Base-by-base conservation (phyloP, 805 yeast genomes). In the Alloascoidea africana region DNA sequence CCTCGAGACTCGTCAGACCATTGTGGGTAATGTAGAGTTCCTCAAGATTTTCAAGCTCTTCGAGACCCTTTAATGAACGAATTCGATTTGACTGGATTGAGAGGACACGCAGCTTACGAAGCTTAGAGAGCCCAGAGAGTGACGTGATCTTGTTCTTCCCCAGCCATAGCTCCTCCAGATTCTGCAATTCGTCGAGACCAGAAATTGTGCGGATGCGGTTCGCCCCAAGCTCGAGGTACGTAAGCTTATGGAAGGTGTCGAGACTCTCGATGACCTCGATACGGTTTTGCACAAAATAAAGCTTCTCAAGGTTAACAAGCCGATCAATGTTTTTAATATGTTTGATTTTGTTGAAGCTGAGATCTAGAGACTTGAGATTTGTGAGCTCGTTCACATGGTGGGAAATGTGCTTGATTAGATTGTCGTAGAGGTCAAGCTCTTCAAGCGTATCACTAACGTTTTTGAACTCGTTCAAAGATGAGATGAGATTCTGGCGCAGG, bases 11-110 rank as follows among this genome's bases (percentile, higher is more conserved):
- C 16, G 65, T 58, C 36, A 91, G 66, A 3, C 81, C 85, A 52
- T 91, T 91, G 56, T 86, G 87, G 4, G 96, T 77, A 11, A 91
- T 56, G 52, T 91, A 91, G 16, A 91, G 62, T 55, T 91, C 97
- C 57, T 85, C 91, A 38, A 91, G 60, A 46, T 75, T 74, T 15
- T 54, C 68, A 42, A 87, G 63, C 5, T 68, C 65, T 27, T 83
- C 93, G 43, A 91, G 63, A 2, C 93, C 93, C 58, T 86, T 94
- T 23, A 91, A 60, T 49, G 76, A 79, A 2, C 74, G 70, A 33
- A 91, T 63, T 41, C 81, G 65, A 50, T 91, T 91, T 4, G 94
- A 75, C 57, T 91, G 98, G 41, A 91, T 84, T 1, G 96, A 83
- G 36, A 91, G 63, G 8, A 91, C 71, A 39, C 72, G 70, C 46